These are phyloP conservation scores for Fusarium lateritium DNA, from an alignment of 2,329 filamentous ascomycete genomes.

Conservation along the genomic window DNA sequence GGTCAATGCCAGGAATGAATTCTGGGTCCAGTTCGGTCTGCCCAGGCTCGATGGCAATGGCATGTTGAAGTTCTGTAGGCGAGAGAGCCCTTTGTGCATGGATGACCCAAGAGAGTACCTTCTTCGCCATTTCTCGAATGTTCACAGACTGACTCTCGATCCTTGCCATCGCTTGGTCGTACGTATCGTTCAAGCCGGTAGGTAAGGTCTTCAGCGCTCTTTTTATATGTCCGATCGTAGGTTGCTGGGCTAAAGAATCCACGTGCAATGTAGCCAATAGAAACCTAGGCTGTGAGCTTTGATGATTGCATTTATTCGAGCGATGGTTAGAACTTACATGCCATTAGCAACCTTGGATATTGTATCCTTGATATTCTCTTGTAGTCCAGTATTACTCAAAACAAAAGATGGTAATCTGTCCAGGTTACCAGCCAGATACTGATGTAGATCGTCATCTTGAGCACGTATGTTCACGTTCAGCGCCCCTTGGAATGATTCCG, in stretches of 20 bases:
- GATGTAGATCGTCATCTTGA: constrained; percentile 19
- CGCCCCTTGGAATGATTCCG: not conserved
- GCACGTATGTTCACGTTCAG: constrained; percentile 34
- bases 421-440: constrained; percentile 19
- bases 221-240: constrained; percentile 39
- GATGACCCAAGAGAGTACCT: constrained; percentile 58
- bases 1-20: constrained; percentile 50
- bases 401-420: not conserved
- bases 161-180: constrained; percentile 58
- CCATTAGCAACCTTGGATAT: constrained; percentile 28
- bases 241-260: constrained; percentile 13
- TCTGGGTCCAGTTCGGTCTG: constrained; percentile 51
- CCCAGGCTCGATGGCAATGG: constrained; percentile 55
- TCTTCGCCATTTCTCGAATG: constrained; percentile 53
- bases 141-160: constrained; percentile 56
- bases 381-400: not conserved
- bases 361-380: constrained; percentile 11
- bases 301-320: not conserved
- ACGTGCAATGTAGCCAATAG: constrained; percentile 29
- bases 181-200: constrained; percentile 53
- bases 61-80: constrained; percentile 57
- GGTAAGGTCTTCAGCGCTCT: constrained; percentile 48
- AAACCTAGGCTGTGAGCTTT: constrained; percentile 15
- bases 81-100: constrained; percentile 54
- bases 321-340: constrained; percentile 30